Percentiles rank a stretch among this genome's conserved stretches.
These are phyloP conservation scores for Penicillium sp. DNA, from an alignment of 2,329 filamentous ascomycete species.

Conservation along the genomic window DNA sequence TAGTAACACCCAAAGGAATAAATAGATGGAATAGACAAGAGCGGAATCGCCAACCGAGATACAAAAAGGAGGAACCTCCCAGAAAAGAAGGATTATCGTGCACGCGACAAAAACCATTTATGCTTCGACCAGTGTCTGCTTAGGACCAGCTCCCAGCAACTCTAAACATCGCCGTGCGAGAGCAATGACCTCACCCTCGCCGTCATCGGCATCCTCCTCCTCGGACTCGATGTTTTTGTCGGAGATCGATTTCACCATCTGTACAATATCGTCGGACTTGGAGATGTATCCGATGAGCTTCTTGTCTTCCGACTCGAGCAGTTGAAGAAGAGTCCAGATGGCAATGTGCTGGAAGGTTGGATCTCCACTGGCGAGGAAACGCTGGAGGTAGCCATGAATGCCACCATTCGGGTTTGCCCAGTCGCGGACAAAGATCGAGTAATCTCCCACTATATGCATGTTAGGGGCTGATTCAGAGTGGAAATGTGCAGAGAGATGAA, in stretches of 20 bases:
- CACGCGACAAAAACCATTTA: slow-evolving; percentile 34
- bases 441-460: slow-evolving; percentile 71
- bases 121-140: slow-evolving; percentile 73
- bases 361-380: slow-evolving; percentile 90
- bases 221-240: slow-evolving; percentile 84
- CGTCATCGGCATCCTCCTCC: slow-evolving; percentile 79
- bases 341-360: slow-evolving; percentile 98
- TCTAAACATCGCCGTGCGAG: slow-evolving; percentile 87
- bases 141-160: slow-evolving; percentile 71
- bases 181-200: slow-evolving; percentile 86
- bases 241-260: slow-evolving; percentile 86
- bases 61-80: slow-evolving; percentile 12
- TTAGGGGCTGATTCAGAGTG: slow-evolving; percentile 1
- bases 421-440: slow-evolving; percentile 89
- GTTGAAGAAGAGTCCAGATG: slow-evolving; percentile 93
- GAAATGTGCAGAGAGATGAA: not conserved
- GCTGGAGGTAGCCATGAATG: slow-evolving; percentile 88
- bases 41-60: slow-evolving; percentile 2
- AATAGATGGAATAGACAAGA: slow-evolving; percentile 11
- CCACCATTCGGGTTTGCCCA: slow-evolving; percentile 91
- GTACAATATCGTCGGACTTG: slow-evolving; percentile 83
- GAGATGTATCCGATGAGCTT: slow-evolving; percentile 82
- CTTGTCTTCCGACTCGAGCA: slow-evolving; percentile 91
- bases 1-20: slow-evolving; percentile 26
- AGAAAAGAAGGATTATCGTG: slow-evolving; percentile 11